These are phyloP conservation scores for Sporopachydermia quercuum DNA, from an alignment of 805 yeast species.

Conservation along the genomic window DNA sequence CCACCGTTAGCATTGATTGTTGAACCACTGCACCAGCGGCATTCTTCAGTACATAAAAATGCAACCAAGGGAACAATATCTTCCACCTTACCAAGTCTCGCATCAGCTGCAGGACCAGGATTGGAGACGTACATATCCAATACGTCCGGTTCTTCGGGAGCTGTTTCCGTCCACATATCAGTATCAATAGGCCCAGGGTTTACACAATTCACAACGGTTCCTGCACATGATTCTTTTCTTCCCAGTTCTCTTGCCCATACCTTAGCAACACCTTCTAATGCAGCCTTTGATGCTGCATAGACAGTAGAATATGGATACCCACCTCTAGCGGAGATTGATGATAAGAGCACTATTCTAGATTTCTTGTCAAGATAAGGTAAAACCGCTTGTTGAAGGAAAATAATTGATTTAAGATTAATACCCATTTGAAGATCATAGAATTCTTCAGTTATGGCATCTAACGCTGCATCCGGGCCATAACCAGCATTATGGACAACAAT, in stretches of 20 bases:
- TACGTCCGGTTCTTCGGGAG: not conserved
- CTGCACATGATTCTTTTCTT: slow-evolving; percentile 10
- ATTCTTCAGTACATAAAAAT: not conserved
- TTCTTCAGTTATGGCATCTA: slow-evolving; percentile 7
- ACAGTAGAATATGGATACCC: slow-evolving; percentile 4
- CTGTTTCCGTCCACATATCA: slow-evolving; percentile 19
- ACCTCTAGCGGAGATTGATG: slow-evolving; percentile 6
- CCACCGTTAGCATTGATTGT: not conserved
- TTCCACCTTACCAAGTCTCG: not conserved
- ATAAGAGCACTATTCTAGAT: slow-evolving; percentile 9
- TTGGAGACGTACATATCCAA: slow-evolving; percentile 3
- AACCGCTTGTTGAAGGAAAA: slow-evolving; percentile 8
- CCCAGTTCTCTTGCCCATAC: slow-evolving; percentile 10
- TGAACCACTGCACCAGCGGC: slow-evolving; percentile 1
- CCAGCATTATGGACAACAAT: slow-evolving; percentile 24
- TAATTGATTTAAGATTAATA: slow-evolving; percentile 8
- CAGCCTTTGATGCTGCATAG: slow-evolving; percentile 10
- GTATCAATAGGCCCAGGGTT: slow-evolving; percentile 37
- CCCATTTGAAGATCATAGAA: slow-evolving; percentile 5
- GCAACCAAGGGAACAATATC: not conserved
- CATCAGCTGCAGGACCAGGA: not conserved
- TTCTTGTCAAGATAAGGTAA: slow-evolving; percentile 6
- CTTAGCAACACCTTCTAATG: slow-evolving; percentile 9
- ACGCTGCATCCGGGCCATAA: slow-evolving; percentile 4
- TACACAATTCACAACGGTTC: slow-evolving; percentile 37